A percentile compares a stretch with the other conserved stretches of the same genome.
These are phyloP conservation scores for Alternaria brassicicola DNA, from an alignment of 2,329 filamentous ascomycete genomes.

Conservation along the genomic window DNA sequence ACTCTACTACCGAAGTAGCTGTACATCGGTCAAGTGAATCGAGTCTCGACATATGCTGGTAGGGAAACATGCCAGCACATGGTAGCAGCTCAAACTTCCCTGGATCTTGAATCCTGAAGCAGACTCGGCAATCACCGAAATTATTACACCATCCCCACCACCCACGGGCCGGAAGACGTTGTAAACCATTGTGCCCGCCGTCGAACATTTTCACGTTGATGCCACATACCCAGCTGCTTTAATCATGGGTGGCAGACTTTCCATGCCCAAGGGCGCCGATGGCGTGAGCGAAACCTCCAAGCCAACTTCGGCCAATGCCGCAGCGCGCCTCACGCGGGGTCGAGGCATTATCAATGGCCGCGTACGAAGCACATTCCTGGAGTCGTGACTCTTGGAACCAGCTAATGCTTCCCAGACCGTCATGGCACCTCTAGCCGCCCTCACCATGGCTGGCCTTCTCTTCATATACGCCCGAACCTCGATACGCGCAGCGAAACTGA, in stretches of 20 bases:
- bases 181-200: background rate
- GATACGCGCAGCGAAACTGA: constrained; percentile 69
- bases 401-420: constrained; percentile 52
- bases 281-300: constrained; percentile 52
- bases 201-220: background rate
- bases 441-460: constrained; percentile 66
- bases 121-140: background rate
- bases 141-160: constrained; percentile 11
- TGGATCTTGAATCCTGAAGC: constrained; percentile 7
- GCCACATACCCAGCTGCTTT: background rate
- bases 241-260: constrained; percentile 56
- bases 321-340: constrained; percentile 37
- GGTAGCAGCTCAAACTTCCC: constrained; percentile 3
- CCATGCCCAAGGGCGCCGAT: constrained; percentile 52
- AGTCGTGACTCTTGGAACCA: background rate
- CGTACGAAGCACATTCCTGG: constrained; percentile 20
- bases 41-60: constrained; percentile 7
- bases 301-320: constrained; percentile 40
- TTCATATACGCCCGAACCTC: constrained; percentile 68
- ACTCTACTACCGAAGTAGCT: constrained; percentile 8
- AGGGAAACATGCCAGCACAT: constrained; percentile 18
- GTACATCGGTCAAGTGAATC: constrained; percentile 6
- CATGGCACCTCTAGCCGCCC: constrained; percentile 66
- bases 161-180: background rate
- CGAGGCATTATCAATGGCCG: constrained; percentile 47